These are phyloP conservation scores for Glycine latifolia DNA, from an alignment of 306 rosid species.

Conservation along the genomic window DNA sequence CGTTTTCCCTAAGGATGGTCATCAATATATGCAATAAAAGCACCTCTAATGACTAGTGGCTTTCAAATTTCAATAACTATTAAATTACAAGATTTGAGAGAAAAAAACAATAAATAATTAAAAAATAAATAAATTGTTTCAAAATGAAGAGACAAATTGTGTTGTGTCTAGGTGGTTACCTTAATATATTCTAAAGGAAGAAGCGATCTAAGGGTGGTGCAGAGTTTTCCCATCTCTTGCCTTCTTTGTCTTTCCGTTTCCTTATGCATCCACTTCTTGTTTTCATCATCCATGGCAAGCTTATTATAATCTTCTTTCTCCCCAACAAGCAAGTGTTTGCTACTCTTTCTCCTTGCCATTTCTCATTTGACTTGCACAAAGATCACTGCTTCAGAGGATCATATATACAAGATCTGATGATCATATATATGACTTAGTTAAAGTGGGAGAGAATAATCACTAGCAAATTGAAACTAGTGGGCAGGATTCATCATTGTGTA, in stretches of 20 bases:
- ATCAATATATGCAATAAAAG: neutral
- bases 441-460: constrained; percentile 40
- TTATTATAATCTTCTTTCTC: constrained; percentile 31
- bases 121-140: neutral
- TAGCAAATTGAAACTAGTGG: constrained; percentile 45
- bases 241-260: constrained; percentile 75
- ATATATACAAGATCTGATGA: constrained; percentile 37
- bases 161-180: constrained; percentile 27
- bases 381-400: constrained; percentile 26
- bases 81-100: neutral
- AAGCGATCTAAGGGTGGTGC: constrained; percentile 63
- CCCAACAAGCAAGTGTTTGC: neutral
- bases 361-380: neutral
- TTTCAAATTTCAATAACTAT: constrained; percentile 3
- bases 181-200: constrained; percentile 58
- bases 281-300: constrained; percentile 42
- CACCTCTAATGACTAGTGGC: constrained; percentile 18
- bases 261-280: constrained; percentile 60
- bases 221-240: constrained; percentile 71
- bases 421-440: constrained; percentile 36
- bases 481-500: constrained; percentile 47
- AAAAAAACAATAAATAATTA: neutral
- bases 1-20: constrained; percentile 68
- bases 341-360: constrained; percentile 27
- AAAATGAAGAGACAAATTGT: constrained; percentile 2